phyloP scores from a whole-genome alignment of 257 asterid species.

The Eucommia ulmoides region DNA sequence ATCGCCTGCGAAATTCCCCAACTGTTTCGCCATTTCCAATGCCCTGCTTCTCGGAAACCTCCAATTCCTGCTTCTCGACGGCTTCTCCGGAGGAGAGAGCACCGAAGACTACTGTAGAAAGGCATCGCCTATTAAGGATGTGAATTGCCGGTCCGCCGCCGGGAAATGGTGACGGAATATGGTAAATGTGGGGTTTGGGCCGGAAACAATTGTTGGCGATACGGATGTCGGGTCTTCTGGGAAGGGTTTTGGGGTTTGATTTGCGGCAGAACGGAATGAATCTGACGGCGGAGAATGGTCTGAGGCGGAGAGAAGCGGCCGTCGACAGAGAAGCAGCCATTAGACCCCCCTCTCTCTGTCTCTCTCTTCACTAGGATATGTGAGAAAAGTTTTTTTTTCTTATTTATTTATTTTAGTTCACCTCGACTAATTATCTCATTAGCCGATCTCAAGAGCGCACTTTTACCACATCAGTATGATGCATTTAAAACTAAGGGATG shows the following conservation, averaged over 20 bases:
- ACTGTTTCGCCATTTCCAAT: slow-evolving; percentile 25
- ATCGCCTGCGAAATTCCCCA: slow-evolving; percentile 57
- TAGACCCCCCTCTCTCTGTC: no score
- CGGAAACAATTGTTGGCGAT: background rate
- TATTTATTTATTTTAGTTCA: no score
- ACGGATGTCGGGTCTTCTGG: background rate
- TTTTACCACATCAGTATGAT: no score
- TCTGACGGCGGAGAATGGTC: slow-evolving; percentile 31
- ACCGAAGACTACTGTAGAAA: background rate
- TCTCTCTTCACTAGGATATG: no score
- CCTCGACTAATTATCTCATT: no score
- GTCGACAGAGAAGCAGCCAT: slow-evolving; percentile 65
- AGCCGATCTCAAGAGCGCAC: no score
- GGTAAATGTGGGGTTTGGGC: background rate
- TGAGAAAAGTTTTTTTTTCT: no score
- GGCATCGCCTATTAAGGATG: slow-evolving; percentile 14
- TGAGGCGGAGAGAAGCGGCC: slow-evolving; percentile 53
- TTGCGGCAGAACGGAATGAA: slow-evolving; percentile 22
- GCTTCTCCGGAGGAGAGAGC: slow-evolving; percentile 50
- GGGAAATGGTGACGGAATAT: slow-evolving; percentile 6
- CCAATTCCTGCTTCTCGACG: slow-evolving; percentile 23
- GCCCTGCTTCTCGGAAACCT: slow-evolving; percentile 5
- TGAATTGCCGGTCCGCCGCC: background rate
- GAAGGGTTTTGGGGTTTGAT: background rate
- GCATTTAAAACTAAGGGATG: no score